Conservation (phyloP, 2,329 filamentous ascomycete genomes). For the Pyrenochaeta sp. region DNA sequence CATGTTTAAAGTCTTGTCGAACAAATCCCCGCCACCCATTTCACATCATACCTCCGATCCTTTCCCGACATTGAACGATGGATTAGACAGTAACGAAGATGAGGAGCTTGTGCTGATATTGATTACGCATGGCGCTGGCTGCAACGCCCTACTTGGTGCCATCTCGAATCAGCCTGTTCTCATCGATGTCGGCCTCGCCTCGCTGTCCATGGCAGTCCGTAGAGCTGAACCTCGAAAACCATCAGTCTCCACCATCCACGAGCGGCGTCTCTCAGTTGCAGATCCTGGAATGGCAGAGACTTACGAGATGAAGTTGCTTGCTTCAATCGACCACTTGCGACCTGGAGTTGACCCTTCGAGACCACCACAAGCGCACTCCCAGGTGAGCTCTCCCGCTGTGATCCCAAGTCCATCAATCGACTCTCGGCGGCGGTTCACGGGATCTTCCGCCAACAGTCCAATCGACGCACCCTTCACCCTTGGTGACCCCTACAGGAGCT, state of each 20-base stretch:
- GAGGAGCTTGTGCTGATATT: conserved; percentile 81
- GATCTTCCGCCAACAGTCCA: conserved; percentile 36
- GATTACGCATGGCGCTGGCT: conserved; percentile 93
- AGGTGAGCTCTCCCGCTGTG: conserved; percentile 42
- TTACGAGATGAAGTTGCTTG: conserved; percentile 79
- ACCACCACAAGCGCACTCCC: conserved; percentile 19
- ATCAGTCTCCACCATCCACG: conserved; percentile 35
- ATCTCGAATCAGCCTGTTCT: conserved; percentile 91
- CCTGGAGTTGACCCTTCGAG: conserved; percentile 56
- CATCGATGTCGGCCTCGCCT: conserved; percentile 88
- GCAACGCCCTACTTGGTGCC: conserved; percentile 92
- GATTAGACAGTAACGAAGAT: conserved; percentile 58
- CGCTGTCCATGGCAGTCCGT: conserved; percentile 79
- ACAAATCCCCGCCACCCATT: conserved; percentile 18
- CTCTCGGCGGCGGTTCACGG: conserved; percentile 31
- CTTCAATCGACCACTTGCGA: conserved; percentile 77
- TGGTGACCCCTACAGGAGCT: conserved; percentile 39
- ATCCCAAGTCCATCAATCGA: conserved; percentile 36
- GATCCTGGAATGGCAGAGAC: conserved; percentile 61
- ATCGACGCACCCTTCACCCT: conserved; percentile 40
- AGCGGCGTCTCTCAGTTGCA: conserved; percentile 51
- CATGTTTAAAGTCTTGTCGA: conserved; percentile 40
- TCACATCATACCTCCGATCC: conserved; percentile 33
- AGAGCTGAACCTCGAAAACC: conserved; percentile 38
- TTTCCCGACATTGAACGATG: conserved; percentile 45